Base-by-base conservation (phyloP, 1,284 basidiomycete species). In the Cryptococcus sp. region DNA sequence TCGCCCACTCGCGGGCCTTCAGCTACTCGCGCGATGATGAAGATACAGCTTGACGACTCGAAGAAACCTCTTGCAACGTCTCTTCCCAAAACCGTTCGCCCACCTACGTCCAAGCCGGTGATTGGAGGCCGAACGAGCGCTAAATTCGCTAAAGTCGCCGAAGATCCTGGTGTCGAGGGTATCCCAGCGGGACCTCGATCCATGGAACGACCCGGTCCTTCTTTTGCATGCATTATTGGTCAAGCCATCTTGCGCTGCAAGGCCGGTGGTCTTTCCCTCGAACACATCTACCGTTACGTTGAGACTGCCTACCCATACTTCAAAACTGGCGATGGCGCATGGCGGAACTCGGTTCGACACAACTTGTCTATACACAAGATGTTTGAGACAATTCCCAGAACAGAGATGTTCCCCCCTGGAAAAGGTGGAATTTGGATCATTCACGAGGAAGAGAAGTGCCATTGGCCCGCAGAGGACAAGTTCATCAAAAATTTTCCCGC, bases 231-330 rank as follows among this genome's bases (percentile, higher is more conserved):
- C 5, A 85, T 98, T 52, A 93, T 99, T 62, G 95, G 95, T 5
- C 93, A 94, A 68, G 95, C 95, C 7, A 88, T 98, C 61, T 82
- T 94, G 56, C 88, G 90, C 15, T 92, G 91, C 1, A 84, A 86
- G 0, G 85, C 88, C 40, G 89, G 91, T 66, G 87, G 89, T 40
- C 84, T 98, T 37, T 93, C 92, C 0, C 82, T 98, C 23, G 91
- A 94, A 69, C 93, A 98, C 74, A 95, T 99, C 62, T 98, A 98
- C 73, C 87, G 90, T 69, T 99, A 87, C 84, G 95, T 99, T 70
- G 91, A 90, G 58, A 90, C 89, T 41, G 91, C 91, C 5, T 94
- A 93, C 76, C 93, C 95, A 0, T 88, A 88, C 75, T 99, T 93
- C 81, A 92, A 92, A 75, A 87, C 88, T 45, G 89, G 89, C 40